A percentile compares a stretch with the other conserved stretches of the same genome.
These are phyloP conservation scores for Arabis alpina DNA, from an alignment of 345 rosid genomes.

Conservation along the genomic window DNA sequence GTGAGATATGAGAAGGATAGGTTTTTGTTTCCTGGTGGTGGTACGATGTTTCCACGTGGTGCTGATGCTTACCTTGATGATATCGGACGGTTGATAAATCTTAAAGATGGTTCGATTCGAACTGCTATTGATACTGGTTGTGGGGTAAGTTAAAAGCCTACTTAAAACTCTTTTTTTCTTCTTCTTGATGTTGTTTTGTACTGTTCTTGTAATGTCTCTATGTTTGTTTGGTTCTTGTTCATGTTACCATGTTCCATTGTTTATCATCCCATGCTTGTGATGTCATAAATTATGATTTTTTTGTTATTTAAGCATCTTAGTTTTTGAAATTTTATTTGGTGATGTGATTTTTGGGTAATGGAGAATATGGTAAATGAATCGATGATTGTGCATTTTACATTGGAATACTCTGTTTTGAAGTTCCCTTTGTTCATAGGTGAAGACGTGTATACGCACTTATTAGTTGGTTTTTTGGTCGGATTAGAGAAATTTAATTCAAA, in stretches of 20 bases:
- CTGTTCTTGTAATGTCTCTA: conserved; percentile 22
- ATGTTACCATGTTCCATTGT: conserved; percentile 19
- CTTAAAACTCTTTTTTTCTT: conserved; percentile 12
- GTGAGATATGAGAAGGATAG: conserved; percentile 60
- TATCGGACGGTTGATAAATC: conserved; percentile 72
- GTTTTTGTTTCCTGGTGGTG: conserved; percentile 88
- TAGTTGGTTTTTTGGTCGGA: conserved; percentile 5
- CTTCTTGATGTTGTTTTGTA: conserved; percentile 4
- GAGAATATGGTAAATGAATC: not conserved
- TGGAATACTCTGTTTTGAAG: conserved; percentile 13
- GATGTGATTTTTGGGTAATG: not conserved
- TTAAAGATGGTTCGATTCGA: conserved; percentile 71
- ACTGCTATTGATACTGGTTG: conserved; percentile 98
- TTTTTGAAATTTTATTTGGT: too few relatives aligned
- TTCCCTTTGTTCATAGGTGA: conserved; percentile 39
- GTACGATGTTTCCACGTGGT: conserved; percentile 89
- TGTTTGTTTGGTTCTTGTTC: conserved; percentile 19
- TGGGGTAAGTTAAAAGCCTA: conserved; percentile 61
- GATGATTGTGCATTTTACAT: conserved; percentile 34
- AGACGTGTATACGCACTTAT: not conserved
- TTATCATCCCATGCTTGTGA: conserved; percentile 30
- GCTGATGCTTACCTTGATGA: conserved; percentile 78
- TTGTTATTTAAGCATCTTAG: not conserved
- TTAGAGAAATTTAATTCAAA: not conserved
- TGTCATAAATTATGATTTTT: conserved; percentile 15